Base-by-base conservation (phyloP, 1,284 basidiomycete genomes). In the Ceratorhiza oryzae-sativae region DNA sequence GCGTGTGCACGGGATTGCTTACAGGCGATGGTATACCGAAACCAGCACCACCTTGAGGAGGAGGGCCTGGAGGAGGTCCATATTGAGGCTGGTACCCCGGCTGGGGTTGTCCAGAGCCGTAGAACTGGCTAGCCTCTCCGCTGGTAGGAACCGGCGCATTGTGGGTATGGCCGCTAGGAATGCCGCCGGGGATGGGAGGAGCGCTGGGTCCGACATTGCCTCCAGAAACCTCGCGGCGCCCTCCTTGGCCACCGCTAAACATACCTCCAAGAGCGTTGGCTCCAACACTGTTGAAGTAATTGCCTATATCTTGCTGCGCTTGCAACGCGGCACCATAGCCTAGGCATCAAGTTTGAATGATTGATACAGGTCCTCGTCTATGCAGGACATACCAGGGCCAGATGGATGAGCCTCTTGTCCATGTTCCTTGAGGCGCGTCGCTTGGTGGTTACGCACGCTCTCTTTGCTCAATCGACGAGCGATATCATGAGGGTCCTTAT, bases 361-460 rank as follows among this genome's bases (percentile, higher is more conserved):
- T 6, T 81, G 78, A 4, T 36, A 32, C n/a, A 34, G 9, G 1
- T 9, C n/a, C n/a, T n/a, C n/a, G 23, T 27, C 41, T 27, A 25
- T 1, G 8, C 18, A 53, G 15, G 5, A 25, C 63, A 84, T 74
- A 0, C 78, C 67, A 0, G 85, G 84, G n/a, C 86, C 87, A 53
- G 63, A 39, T 8, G 63, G 70, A 34, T 68, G 49, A 6, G 61
- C 49, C 72, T 87, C 84, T 1, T 87, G 86, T 0, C 80, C 42
- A 2, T 71, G 61, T 45, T 71, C 72, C n/a, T 72, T 80, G 4
- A 86, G 79, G 3, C 92, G 87, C 70, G 88, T 86, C 80, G 94
- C 94, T 78, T 88, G 81, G 79, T 93, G 90, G 75, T 87, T 86
- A 25, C 88, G 86, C 12, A 94, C 92, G 9, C 85, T 81, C 15